phyloP scores from a whole-genome alignment of 441 rosid species.

The Bruguiera hainesii region DNA sequence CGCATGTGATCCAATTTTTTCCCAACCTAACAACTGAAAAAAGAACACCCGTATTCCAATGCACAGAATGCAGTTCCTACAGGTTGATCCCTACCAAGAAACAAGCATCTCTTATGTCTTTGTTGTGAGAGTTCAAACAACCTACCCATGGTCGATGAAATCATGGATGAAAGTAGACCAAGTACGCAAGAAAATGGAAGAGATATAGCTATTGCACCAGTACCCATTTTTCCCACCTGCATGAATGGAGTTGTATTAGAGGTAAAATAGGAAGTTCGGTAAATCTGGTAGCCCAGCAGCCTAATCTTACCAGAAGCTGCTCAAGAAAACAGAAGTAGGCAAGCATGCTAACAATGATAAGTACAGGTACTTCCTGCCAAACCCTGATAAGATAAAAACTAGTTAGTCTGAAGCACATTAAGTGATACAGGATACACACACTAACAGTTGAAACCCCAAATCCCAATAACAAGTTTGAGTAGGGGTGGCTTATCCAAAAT shows the following conservation, averaged over 20 bases:
- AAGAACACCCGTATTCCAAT: not conserved
- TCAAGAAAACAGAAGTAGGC: constrained; percentile 95
- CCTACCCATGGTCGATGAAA: constrained; percentile 94
- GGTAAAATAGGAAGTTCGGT: constrained; percentile 11
- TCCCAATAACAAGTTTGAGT: not conserved
- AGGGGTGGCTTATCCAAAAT: not conserved
- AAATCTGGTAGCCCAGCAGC: constrained; percentile 5
- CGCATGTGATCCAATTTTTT: too few relatives aligned
- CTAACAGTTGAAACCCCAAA: not conserved
- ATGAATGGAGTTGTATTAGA: constrained; percentile 1
- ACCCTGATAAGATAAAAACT: constrained; percentile 43
- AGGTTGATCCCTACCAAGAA: not conserved
- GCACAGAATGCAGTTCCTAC: not conserved
- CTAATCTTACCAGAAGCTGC: constrained; percentile 74
- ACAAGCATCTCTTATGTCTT: not conserved
- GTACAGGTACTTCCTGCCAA: constrained; percentile 93
- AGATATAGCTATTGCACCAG: constrained; percentile 82
- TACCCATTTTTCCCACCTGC: constrained; percentile 76
- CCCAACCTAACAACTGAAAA: too few relatives aligned
- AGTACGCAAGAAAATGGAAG: constrained; percentile 89
- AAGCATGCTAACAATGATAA: constrained; percentile 93
- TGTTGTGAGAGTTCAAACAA: not conserved
- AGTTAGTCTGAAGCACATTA: constrained; percentile 9
- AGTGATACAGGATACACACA: not conserved
- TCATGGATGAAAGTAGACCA: constrained; percentile 89